Percentiles rank a stretch among this genome's conserved stretches.
phyloP scores from a whole-genome alignment of 306 rosid genomes.

The Lotus japonicus region DNA sequence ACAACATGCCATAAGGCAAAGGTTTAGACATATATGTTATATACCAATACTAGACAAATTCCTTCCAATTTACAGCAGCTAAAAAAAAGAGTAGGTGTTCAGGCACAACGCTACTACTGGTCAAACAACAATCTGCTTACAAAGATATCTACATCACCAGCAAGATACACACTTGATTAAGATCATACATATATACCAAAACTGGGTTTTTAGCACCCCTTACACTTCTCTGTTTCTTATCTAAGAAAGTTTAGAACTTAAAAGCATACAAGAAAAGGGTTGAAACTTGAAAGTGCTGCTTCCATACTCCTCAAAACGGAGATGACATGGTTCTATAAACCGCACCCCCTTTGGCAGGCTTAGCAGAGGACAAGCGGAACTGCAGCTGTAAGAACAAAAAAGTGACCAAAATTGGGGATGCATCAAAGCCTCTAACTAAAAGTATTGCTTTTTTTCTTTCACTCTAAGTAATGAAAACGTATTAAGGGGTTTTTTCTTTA shows the following conservation, averaged over 20 bases:
- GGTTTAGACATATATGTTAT: too few relatives aligned
- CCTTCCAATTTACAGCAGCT: background rate
- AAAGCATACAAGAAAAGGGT: background rate
- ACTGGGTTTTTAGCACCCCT: too few relatives aligned
- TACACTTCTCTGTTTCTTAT: too few relatives aligned
- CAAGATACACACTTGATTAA: too few relatives aligned
- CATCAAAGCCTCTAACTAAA: too few relatives aligned
- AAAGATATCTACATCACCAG: background rate
- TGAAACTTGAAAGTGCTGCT: background rate
- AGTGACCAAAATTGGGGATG: background rate
- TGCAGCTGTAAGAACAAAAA: background rate
- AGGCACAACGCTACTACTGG: background rate
- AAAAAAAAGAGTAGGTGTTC: background rate
- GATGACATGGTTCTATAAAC: constrained; percentile 8
- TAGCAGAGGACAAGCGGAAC: background rate
- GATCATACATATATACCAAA: too few relatives aligned
- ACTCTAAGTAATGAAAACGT: too few relatives aligned
- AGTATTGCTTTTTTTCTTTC: too few relatives aligned
- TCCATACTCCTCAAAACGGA: constrained; percentile 6
- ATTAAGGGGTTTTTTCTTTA: background rate
- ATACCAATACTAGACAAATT: too few relatives aligned
- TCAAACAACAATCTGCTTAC: background rate
- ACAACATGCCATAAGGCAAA: too few relatives aligned
- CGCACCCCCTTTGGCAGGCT: background rate
- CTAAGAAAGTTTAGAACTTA: background rate